Percentiles rank a stretch among this genome's conserved stretches.
These are phyloP conservation scores for Dujonia santamariae DNA, from an alignment of 1,139 yeast species.

Conservation along the genomic window DNA sequence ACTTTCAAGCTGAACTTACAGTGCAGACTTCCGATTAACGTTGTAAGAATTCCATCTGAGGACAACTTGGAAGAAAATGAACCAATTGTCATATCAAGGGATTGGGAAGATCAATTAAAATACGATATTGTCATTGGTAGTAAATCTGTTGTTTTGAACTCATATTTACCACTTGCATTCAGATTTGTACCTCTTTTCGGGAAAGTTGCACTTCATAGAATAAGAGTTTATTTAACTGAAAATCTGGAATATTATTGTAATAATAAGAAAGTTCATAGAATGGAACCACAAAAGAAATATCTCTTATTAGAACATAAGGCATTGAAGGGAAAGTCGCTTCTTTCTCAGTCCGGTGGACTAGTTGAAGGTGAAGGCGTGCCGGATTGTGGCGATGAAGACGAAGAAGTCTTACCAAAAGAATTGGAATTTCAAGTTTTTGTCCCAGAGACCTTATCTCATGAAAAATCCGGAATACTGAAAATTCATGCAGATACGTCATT, in stretches of 20 bases:
- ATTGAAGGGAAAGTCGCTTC: conserved; percentile 42
- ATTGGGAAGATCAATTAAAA: conserved; percentile 90
- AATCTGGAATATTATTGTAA: conserved; percentile 86
- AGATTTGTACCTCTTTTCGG: conserved; percentile 77
- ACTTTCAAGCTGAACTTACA: conserved; percentile 76
- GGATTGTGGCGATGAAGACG: conserved; percentile 23
- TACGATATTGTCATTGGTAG: conserved; percentile 90
- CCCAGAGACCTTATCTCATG: conserved; percentile 54
- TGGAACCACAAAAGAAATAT: conserved; percentile 84
- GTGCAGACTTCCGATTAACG: conserved; percentile 60
- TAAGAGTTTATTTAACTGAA: conserved; percentile 82
- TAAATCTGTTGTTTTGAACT: conserved; percentile 80
- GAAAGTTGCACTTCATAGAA: conserved; percentile 81
- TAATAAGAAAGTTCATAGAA: conserved; percentile 81
- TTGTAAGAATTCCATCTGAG: conserved; percentile 77
- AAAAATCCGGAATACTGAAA: too few relatives aligned
- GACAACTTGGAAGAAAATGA: conserved; percentile 83
- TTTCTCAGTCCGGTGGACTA: conserved; percentile 22
- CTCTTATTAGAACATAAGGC: conserved; percentile 80
- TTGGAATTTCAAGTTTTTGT: conserved; percentile 81
- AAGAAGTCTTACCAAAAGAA: conserved; percentile 54
- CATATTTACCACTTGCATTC: conserved; percentile 80
- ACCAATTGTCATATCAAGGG: conserved; percentile 85
- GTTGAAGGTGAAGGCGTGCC: conserved; percentile 3
- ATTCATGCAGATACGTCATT: conserved; percentile 84